These are phyloP conservation scores for Tuber melanosporum DNA, from an alignment of 495 filamentous ascomycete genomes.

Conservation along the genomic window DNA sequence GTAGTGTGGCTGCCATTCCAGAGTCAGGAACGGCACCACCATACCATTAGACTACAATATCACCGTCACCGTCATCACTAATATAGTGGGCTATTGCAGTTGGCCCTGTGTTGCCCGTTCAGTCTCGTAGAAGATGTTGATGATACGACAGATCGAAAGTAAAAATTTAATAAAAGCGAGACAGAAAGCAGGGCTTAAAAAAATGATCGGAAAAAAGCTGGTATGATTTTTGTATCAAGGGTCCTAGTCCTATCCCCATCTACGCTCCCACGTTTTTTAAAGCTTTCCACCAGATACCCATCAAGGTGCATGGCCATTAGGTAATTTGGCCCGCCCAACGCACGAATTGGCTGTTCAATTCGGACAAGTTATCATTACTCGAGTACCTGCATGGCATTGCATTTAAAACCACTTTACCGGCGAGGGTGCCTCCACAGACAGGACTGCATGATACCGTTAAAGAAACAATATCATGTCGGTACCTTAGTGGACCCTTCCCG, in stretches of 20 bases:
- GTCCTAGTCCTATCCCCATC: background rate
- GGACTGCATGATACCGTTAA: background rate
- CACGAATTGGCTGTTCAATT: background rate
- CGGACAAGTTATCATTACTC: background rate
- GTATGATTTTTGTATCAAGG: background rate
- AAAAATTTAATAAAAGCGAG: background rate
- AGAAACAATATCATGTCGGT: background rate
- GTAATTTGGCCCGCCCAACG: background rate
- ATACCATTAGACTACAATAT: background rate
- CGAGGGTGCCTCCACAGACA: background rate
- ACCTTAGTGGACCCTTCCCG: background rate
- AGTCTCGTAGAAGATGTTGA: background rate
- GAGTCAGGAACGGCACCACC: background rate
- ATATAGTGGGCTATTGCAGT: background rate
- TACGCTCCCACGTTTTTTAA: background rate
- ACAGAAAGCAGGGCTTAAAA: background rate
- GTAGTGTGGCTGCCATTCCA: background rate
- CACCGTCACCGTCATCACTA: background rate
- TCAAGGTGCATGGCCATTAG: background rate
- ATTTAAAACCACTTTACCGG: background rate
- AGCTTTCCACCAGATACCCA: background rate
- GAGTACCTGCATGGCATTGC: background rate
- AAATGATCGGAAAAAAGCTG: background rate
- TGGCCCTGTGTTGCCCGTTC: background rate
- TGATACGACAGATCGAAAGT: background rate